Evolutionary conservation across 2,329 filamentous ascomycete genomes (phyloP).

Genomic region (Curvularia lunata): DNA sequence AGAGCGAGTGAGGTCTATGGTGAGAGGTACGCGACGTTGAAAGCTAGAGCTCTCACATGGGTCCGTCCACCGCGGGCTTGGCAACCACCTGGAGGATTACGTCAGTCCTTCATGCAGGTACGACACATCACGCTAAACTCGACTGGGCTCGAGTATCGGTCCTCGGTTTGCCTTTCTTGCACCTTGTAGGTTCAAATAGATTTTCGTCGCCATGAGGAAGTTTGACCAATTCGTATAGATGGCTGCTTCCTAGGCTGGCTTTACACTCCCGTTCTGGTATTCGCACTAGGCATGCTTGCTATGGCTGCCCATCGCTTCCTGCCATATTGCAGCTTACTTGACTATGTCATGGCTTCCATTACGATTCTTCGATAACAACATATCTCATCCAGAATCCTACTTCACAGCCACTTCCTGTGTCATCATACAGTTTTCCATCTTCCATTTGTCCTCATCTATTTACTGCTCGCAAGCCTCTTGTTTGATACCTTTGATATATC

Average conservation of each 20-base stretch:
- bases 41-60: slow-evolving; percentile 20
- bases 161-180: no score
- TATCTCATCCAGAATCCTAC: background rate
- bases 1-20: slow-evolving; percentile 7
- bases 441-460: background rate
- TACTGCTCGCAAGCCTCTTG: background rate
- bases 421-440: background rate
- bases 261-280: background rate
- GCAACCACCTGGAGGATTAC: slow-evolving; percentile 16
- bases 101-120: slow-evolving; percentile 25
- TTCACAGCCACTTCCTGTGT: slow-evolving; percentile 7
- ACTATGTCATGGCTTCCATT: slow-evolving; percentile 7
- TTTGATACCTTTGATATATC: slow-evolving; percentile 3
- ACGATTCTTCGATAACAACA: background rate
- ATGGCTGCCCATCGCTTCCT: background rate
- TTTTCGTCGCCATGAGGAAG: no score
- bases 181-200: no score
- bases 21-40: slow-evolving; percentile 11
- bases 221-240: no score
- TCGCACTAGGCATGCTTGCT: background rate
- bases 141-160: background rate
- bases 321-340: background rate
- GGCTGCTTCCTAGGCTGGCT: background rate
- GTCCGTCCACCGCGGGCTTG: slow-evolving; percentile 19
- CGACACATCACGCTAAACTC: slow-evolving; percentile 13